A percentile compares a stretch with the other conserved stretches of the same genome.
Evolutionary conservation across 352 stramenopile species (phyloP).

Genomic region (Globisporangium cystogenes): DNA sequence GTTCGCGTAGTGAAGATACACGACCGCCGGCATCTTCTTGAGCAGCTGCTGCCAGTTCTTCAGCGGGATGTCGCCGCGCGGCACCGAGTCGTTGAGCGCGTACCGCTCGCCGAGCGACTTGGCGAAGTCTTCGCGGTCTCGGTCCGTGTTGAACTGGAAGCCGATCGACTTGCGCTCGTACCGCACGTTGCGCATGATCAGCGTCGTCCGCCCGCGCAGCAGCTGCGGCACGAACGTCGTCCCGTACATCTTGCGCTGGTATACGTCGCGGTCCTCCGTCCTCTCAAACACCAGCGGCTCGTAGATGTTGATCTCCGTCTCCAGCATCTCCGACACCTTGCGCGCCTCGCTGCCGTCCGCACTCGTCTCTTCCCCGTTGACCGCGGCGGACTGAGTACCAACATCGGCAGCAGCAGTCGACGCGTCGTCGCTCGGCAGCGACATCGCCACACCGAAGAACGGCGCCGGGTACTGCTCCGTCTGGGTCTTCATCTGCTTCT

Average conservation of each 20-base stretch:
- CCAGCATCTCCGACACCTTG: neutral
- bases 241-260: conserved; percentile 49
- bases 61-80: conserved; percentile 41
- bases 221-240: conserved; percentile 44
- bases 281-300: conserved; percentile 34
- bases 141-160: conserved; percentile 55
- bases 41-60: conserved; percentile 52
- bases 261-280: conserved; percentile 33
- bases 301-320: conserved; percentile 23
- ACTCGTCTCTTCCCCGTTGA: neutral
- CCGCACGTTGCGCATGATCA: conserved; percentile 37
- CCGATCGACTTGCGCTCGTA: conserved; percentile 57
- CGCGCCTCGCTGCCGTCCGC: neutral
- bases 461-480: conserved; percentile 10
- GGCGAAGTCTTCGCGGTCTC: conserved; percentile 47
- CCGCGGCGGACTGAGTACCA: neutral
- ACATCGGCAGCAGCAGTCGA: neutral
- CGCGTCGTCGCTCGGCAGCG: neutral
- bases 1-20: conserved; percentile 55
- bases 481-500: conserved; percentile 18
- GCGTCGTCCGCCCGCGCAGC: conserved; percentile 28
- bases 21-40: conserved; percentile 19
- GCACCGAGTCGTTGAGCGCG: conserved; percentile 40
- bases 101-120: conserved; percentile 38
- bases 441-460: conserved; percentile 23